Base-by-base conservation (phyloP, 2,329 filamentous ascomycete genomes). In the Diaporthe amygdali region DNA sequence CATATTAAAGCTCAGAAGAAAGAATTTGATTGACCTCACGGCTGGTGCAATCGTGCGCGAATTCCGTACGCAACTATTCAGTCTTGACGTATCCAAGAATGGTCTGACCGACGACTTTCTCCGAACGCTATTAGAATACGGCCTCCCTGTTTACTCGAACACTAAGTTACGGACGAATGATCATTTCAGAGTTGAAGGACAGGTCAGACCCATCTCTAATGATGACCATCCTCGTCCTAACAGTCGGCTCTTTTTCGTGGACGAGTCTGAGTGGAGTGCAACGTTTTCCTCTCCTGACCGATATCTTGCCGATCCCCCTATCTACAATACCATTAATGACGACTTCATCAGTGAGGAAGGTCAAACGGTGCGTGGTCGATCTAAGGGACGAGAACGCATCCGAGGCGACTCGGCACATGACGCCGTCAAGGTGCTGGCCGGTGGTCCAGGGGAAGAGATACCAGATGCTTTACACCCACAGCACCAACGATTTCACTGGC, bases 71-170 rank as follows among this genome's bases (percentile, higher is more conserved):
- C 84, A 81, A 34, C 77, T 91, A 14, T 91, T 89, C 89, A 89
- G 89, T 74, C 76, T 91, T 5, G 88, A 91, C 72, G 63, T 91
- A 0, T 81, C 83, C 46, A 67, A 83, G 7, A 92, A 91, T 74
- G 82, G 81, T 14, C 76, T 91, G 12, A 85, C 84, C 0, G 88
- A 91, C 74, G 74, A 46, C 2, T 74, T 80, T 4, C 75, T 89
- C 14, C 76, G 80, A 9, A 46, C 61, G 3, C 72, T 86, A 17
- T 72, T 77, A 7, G 52, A 51, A 32, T 25, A 30, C 22, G 83
- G 81, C 72, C 80, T 86, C 15, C 77, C 78, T 3, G 63, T 70
- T 15, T 73, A 75, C 9, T 76, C 78, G 2, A 27, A n/a, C 22
- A 15, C n/a, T 14, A 52, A 30, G 55, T 77, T 84, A n/a, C 80